Evolutionary conservation across 1,139 yeast genomes (phyloP), one percentile per base, ranked within the genome.

Genomic region (Yamadazyma diddensiae): DNA sequence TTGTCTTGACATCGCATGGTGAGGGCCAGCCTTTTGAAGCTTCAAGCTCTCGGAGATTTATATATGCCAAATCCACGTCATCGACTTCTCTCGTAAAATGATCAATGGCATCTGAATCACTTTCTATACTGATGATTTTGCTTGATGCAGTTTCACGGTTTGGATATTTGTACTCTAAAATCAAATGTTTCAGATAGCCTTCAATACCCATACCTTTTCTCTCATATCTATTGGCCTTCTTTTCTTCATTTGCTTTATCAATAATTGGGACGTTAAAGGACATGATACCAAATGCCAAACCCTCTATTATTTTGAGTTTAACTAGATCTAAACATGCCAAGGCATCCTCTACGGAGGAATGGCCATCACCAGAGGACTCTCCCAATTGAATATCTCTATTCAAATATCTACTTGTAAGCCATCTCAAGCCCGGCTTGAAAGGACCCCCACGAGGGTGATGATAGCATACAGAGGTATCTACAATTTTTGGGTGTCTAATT

Each of bases 301-400:
- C 97, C 36, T 79, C 75, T 3, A 65, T 53, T 10, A 88, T 61
- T 49, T 90, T 88, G 41, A 78, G 47, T 45, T 84, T 78, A 1
- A 85, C 76, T 31, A 92, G 65, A 39, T 86, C 90, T 48, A 90
- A 62, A 50, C 96, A 86, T 0, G 96, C 81, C 23, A 55, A 55
- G 6, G 96, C 85, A 53, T 92, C 98, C 52, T 87, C 95, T 2
- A 82, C 70, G 0, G 97, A 82, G 29, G 92, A 85, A 57, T 92
- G 98, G 3, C 95, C 95, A 1, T 55, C 47, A 1, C 69, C 66
- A 16, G 69, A 66, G 15, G 59, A 60, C 35, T 70, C 76, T 4
- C 73, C 73, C 15, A 41, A 37, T 55, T 92, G 97, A 30, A 92
- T 90, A 0, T 57, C 60, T 31, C 76, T 59, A 12, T 65, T 59